Percentiles rank a stretch among this genome's conserved stretches.
Conservation (phyloP, 805 yeast genomes). For the Saccharomycopsis selenospora region DNA sequence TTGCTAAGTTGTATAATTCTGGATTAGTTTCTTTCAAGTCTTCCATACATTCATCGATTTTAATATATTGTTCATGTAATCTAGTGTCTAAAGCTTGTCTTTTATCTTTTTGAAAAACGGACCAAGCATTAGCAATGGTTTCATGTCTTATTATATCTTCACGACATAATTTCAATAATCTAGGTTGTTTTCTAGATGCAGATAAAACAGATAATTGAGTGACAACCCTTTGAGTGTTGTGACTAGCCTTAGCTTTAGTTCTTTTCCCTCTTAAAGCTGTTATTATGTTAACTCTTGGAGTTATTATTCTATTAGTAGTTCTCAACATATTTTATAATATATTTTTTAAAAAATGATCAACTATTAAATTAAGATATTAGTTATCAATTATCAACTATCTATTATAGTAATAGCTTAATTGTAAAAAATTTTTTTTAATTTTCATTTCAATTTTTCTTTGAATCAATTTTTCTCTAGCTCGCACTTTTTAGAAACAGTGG, state of each 20-base stretch:
- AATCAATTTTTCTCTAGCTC: too few species aligned
- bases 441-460: too few species aligned
- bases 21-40: slow-evolving; percentile 49
- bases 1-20: slow-evolving; percentile 56
- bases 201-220: slow-evolving; percentile 69
- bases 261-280: slow-evolving; percentile 40
- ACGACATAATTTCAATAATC: slow-evolving; percentile 58
- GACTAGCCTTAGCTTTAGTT: slow-evolving; percentile 36
- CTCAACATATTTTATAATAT: too few species aligned
- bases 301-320: too few species aligned
- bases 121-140: slow-evolving; percentile 81
- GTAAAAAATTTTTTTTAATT: too few species aligned
- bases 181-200: slow-evolving; percentile 85
- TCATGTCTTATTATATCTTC: slow-evolving; percentile 85
- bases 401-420: too few species aligned
- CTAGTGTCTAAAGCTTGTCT: slow-evolving; percentile 35
- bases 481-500: too few species aligned
- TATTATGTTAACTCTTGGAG: neutral
- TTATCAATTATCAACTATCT: too few species aligned
- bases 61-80: slow-evolving; percentile 53
- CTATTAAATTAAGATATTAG: too few species aligned
- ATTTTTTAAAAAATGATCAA: too few species aligned
- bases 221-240: slow-evolving; percentile 42
- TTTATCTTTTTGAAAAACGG: slow-evolving; percentile 46
- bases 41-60: slow-evolving; percentile 65